phyloP scores from a whole-genome alignment of 1,284 basidiomycete species.

The Hymenochaete sp. region DNA sequence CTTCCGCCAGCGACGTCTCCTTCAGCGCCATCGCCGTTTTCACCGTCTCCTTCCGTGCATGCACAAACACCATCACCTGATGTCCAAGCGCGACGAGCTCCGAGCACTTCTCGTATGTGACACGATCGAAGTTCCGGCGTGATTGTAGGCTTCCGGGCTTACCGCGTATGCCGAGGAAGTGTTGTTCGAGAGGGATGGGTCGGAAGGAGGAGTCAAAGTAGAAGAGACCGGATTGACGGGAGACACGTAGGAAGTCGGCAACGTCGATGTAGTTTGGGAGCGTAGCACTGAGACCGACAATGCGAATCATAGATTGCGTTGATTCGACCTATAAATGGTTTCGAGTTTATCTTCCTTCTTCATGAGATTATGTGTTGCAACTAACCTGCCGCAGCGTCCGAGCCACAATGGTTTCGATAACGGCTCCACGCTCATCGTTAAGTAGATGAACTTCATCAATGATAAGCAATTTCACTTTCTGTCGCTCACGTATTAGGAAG shows the following conservation, averaged over 20 bases:
- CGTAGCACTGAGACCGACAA: slow-evolving; percentile 96
- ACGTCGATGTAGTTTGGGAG: slow-evolving; percentile 98
- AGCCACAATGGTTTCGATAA: slow-evolving; percentile 98
- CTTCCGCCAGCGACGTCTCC: slow-evolving; percentile 74
- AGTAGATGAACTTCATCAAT: slow-evolving; percentile 98
- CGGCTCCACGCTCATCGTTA: slow-evolving; percentile 96
- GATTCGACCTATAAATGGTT: slow-evolving; percentile 71
- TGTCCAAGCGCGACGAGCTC: slow-evolving; percentile 82
- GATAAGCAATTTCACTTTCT: slow-evolving; percentile 92
- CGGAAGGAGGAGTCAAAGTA: slow-evolving; percentile 98
- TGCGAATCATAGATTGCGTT: slow-evolving; percentile 94
- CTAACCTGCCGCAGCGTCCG: slow-evolving; percentile 83
- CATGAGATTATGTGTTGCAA: neutral
- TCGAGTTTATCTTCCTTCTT: no score
- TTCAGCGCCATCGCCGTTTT: slow-evolving; percentile 86
- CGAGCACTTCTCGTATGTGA: slow-evolving; percentile 86
- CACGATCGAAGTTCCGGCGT: slow-evolving; percentile 84
- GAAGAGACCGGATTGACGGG: slow-evolving; percentile 86
- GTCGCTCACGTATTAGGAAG: slow-evolving; percentile 14
- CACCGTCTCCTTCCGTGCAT: slow-evolving; percentile 97
- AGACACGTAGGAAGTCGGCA: slow-evolving; percentile 93
- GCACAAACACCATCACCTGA: slow-evolving; percentile 99
- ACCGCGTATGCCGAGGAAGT: slow-evolving; percentile 94
- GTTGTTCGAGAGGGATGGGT: slow-evolving; percentile 95
- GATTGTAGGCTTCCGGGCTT: slow-evolving; percentile 71